Conservation (phyloP, 495 filamentous ascomycete species). For the Penicillium turbatum region DNA sequence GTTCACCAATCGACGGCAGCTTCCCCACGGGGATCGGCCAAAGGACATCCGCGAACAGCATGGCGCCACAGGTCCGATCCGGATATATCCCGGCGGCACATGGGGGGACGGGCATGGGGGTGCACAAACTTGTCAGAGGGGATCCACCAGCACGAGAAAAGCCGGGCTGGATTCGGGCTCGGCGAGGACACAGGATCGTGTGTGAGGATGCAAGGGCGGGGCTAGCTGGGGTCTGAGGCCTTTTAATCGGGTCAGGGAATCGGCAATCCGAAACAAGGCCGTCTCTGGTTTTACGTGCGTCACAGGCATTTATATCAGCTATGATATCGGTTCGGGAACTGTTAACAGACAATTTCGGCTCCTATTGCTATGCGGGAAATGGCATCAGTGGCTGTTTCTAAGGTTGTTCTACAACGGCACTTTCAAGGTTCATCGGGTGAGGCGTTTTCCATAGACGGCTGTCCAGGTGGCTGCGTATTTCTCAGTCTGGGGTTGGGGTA, state of each 20-base stretch:
- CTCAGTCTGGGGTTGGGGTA: not conserved
- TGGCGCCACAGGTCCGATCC: slow-evolving; percentile 3
- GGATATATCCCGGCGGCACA: slow-evolving; percentile 12
- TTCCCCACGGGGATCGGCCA: slow-evolving; percentile 22
- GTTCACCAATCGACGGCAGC: not conserved
- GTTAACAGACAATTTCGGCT: too few species aligned
- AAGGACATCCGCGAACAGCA: slow-evolving; percentile 11
- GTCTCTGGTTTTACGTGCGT: not conserved
- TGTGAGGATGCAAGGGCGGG: slow-evolving; percentile 11
- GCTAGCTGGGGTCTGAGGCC: too few species aligned
- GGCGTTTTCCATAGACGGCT: too few species aligned
- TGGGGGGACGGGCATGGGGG: not conserved
- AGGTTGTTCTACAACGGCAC: too few species aligned
- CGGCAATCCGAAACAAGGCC: slow-evolving; percentile 1
- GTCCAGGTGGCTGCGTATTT: not conserved
- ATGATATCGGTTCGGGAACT: not conserved
- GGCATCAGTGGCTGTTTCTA: too few species aligned
- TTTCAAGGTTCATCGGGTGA: too few species aligned
- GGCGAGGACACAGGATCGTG: not conserved
- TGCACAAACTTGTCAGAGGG: not conserved
- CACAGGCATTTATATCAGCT: too few species aligned
- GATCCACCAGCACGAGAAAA: not conserved
- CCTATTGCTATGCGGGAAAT: too few species aligned
- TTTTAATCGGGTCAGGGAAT: not conserved
- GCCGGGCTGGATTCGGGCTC: not conserved